phyloP scores from a whole-genome alignment of 108 stramenopile species.

The Conticribra guillardii region DNA sequence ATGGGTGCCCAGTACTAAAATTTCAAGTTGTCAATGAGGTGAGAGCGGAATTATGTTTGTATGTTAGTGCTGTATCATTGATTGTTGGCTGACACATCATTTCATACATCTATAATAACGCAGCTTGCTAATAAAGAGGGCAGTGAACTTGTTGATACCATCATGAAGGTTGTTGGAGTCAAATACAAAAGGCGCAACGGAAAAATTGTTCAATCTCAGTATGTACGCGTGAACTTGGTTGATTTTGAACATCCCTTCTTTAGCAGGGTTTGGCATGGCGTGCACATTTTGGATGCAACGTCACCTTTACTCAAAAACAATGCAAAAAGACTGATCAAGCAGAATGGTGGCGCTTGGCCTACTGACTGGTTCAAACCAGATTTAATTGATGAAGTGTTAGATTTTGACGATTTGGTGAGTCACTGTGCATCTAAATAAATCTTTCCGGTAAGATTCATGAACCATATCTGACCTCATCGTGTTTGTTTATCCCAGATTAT shows the following conservation, averaged over 20 bases:
- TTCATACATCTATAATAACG: background rate
- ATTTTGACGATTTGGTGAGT: slow-evolving; percentile 32
- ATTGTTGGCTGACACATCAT: background rate
- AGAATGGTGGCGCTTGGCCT: slow-evolving; percentile 37
- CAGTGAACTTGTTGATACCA: slow-evolving; percentile 80
- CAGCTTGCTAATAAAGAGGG: slow-evolving; percentile 62
- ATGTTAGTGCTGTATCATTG: background rate
- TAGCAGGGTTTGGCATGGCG: slow-evolving; percentile 41
- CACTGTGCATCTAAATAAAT: too few relatives aligned
- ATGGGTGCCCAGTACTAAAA: slow-evolving; percentile 73
- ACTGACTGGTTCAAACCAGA: slow-evolving; percentile 33
- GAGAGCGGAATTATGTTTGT: background rate
- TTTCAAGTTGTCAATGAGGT: slow-evolving; percentile 76
- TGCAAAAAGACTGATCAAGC: slow-evolving; percentile 12
- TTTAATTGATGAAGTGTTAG: slow-evolving; percentile 15
- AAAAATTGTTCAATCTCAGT: slow-evolving; percentile 29
- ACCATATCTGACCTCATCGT: background rate
- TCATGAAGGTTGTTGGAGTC: slow-evolving; percentile 69
- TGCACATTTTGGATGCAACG: slow-evolving; percentile 29
- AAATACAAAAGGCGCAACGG: slow-evolving; percentile 30
- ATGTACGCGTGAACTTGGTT: slow-evolving; percentile 38
- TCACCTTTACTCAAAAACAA: slow-evolving; percentile 42
- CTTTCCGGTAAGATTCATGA: too few relatives aligned
- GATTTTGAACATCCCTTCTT: slow-evolving; percentile 46
- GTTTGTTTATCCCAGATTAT: background rate